Evolutionary conservation across 192 early-diverging fungal species (phyloP).

Genomic region (Backusella morwellensis): DNA sequence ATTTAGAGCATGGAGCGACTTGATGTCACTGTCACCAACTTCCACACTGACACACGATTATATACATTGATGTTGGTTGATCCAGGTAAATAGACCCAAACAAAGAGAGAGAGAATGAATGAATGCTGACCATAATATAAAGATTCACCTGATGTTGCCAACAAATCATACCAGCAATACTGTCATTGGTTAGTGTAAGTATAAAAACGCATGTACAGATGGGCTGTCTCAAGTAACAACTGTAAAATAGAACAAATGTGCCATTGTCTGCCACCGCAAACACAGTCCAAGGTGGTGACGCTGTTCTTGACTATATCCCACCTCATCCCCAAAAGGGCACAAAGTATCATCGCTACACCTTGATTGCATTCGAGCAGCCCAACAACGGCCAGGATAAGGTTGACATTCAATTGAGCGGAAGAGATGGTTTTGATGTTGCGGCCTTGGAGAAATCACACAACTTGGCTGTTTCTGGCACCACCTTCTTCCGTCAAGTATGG

Average conservation of each 20-base stretch:
- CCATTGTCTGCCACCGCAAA: constrained; percentile 54
- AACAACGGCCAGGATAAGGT: constrained; percentile 49
- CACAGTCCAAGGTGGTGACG: constrained; percentile 40
- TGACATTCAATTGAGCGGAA: constrained; percentile 31
- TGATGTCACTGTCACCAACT: constrained; percentile 52
- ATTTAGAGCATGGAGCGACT: constrained; percentile 58
- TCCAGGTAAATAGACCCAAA: constrained; percentile 42
- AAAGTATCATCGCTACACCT: constrained; percentile 70
- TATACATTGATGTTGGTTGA: constrained; percentile 74
- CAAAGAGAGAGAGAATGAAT: neutral
- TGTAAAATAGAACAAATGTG: constrained; percentile 50
- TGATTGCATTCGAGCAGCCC: constrained; percentile 63
- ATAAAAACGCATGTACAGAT: neutral
- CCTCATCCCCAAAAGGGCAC: constrained; percentile 79
- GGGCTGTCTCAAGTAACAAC: neutral
- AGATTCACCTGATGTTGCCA: constrained; percentile 60
- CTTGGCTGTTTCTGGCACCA: constrained; percentile 41
- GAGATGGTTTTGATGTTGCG: constrained; percentile 30
- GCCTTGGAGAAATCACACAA: constrained; percentile 40
- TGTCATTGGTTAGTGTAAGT: constrained; percentile 72
- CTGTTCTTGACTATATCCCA: constrained; percentile 59
- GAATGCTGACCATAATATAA: neutral
- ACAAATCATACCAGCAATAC: constrained; percentile 64
- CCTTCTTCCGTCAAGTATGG: constrained; percentile 61
- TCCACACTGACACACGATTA: constrained; percentile 63